A percentile compares a stretch with the other conserved stretches of the same genome.
Evolutionary conservation across 1,284 basidiomycete genomes (phyloP).

Genomic region (Garcileccinum viscosum): DNA sequence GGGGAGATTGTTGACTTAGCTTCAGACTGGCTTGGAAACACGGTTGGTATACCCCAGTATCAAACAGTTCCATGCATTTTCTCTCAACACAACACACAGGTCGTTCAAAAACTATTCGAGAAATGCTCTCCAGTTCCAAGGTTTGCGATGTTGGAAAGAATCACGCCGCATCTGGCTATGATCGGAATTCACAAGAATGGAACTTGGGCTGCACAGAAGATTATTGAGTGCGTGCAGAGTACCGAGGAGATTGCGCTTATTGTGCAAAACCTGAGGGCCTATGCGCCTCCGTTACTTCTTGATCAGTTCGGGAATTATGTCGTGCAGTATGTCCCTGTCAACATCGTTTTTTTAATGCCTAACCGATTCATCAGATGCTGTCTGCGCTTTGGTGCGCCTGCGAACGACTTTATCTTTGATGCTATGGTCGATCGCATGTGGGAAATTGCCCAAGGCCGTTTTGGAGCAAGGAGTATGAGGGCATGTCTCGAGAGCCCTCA

Average conservation of each 20-base stretch:
- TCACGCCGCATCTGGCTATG: conserved; percentile 93
- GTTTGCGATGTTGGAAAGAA: conserved; percentile 90
- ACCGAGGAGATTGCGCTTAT: conserved; percentile 89
- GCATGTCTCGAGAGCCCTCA: conserved; percentile 92
- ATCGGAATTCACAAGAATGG: conserved; percentile 99
- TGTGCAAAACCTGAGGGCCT: conserved; percentile 86
- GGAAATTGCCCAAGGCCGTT: conserved; percentile 96
- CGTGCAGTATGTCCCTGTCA: conserved; percentile 72
- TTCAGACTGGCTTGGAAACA: conserved; percentile 99
- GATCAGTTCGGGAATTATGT: conserved; percentile 99
- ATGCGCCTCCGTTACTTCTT: conserved; percentile 91
- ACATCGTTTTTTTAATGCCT: neutral
- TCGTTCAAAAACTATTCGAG: conserved; percentile 97
- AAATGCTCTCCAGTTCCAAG: conserved; percentile 81
- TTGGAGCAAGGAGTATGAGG: conserved; percentile 96
- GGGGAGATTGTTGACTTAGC: conserved; percentile 92
- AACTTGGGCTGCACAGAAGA: conserved; percentile 99
- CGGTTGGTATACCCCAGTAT: conserved; percentile 57
- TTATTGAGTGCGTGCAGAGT: conserved; percentile 93
- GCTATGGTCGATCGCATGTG: conserved; percentile 98
- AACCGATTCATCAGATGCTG: conserved; percentile 68
- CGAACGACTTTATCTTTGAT: conserved; percentile 96
- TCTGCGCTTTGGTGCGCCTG: conserved; percentile 87
- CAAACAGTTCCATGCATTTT: conserved; percentile 8
- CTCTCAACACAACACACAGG: conserved; percentile 47